Evolutionary conservation across 2,329 filamentous ascomycete genomes (phyloP), one percentile per base, ranked within the genome.

Genomic region (Penicillium psychrosexuale): DNA sequence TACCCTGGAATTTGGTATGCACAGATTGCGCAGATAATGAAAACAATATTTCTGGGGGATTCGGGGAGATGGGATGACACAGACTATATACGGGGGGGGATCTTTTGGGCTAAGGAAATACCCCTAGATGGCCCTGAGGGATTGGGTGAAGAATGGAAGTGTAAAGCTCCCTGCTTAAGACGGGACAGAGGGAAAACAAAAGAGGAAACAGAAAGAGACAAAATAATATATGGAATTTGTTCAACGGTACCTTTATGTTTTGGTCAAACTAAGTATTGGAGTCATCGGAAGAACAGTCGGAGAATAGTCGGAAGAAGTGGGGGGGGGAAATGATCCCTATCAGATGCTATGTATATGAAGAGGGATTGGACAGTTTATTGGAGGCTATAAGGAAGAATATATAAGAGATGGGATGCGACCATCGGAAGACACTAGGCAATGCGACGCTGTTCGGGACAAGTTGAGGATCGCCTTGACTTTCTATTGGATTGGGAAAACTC

Each of bases 381-480:
- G 40, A 31, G 53, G 42, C 49, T 51, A 49, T 34, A 33, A 56
- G 17, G 47, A 44, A 56, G 57, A 49, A 46, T 28, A 48, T 49
- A 34, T 44, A 53, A 45, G 37, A 53, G 42, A 51, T 54, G 55
- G 63, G 59, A 70, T 71, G 68, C 65, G 68, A 71, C 69, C 69
- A 68, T 70, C 60, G 63, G 60, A 61, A 63, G 65, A 60, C 65
- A 64, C 57, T 62, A 69, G 64, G 58, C 68, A 65, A 72, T 72
- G 67, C 62, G 68, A 72, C 69, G 66, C 64, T 71, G 63, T 55
- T 58, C 52, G 55, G 52, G 58, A 57, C 53, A 49, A 56, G 40
- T 53, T 59, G 40, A 46, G 46, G 53, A 56, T 47, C 57, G 46
- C 57, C 11, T 42, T 42, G 44, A 13, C 43, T 36, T 52, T 34